Base-by-base conservation (phyloP, 371 early-diverging fungal genomes). In the Choanephora cucurbitarum region DNA sequence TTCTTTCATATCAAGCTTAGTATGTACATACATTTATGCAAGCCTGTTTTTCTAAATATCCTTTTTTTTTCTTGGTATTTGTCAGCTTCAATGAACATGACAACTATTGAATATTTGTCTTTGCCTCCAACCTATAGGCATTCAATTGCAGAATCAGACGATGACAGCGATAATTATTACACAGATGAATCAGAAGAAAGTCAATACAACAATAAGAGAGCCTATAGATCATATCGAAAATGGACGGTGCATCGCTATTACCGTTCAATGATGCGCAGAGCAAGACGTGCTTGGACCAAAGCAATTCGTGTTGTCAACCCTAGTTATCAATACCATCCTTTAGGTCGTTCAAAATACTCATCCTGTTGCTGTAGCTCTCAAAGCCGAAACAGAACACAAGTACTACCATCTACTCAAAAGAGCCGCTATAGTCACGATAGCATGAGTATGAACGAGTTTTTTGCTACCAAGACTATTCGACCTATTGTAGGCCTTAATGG, bases 41-140 rank as follows among this genome's bases (percentile, higher is more conserved):
- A 34, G 46, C n/a, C 40, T 32, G 14, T 45, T 40, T 47, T 19
- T 22, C 21, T 47, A 40, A 56, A 37, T 17, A 28, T 37, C n/a
- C 33, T 40, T 31, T 43, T 28, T 24, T 2, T 43, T 33, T n/a
- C n/a, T n/a, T n/a, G n/a, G n/a, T 7, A 32, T 28, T 33, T 15
- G 34, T 58, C n/a, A 72, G 79, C 57, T 17, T 66, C 46, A 17
- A 24, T 77, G 39, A 67, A 75, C 19, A 69, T 76, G 50, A 82
- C 82, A 1, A 85, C 85, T 0, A 70, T 80, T 6, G 82, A 85
- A 47, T 83, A 74, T 34, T 58, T 76, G 13, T 73, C 62, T 54
- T 32, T 53, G 17, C 45, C 46, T 21, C 41, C 53, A 1, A 51
- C 24, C 43, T 28, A 50, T 11, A 15, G 22, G 24, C 22, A 52